These are phyloP conservation scores for Aspergillus kassunensis DNA, from an alignment of 495 filamentous ascomycete genomes.

Conservation along the genomic window DNA sequence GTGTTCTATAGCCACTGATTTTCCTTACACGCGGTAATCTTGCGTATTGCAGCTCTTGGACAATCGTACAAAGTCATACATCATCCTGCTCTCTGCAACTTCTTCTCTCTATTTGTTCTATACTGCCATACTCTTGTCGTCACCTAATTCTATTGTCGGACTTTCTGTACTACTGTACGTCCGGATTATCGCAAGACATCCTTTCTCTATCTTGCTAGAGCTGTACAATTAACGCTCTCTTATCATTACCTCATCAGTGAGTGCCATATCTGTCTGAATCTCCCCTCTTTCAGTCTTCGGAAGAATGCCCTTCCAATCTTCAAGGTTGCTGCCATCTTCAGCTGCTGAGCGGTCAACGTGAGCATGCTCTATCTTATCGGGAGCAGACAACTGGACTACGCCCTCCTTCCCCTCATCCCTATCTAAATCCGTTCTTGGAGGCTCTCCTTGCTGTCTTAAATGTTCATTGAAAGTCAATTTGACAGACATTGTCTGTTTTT, in stretches of 20 bases:
- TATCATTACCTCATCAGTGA: conserved; percentile 11
- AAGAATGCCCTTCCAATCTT: background rate
- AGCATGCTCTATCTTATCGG: conserved; percentile 11
- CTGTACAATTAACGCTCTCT: background rate
- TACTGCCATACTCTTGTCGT: background rate
- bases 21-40: conserved; percentile 5
- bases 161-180: background rate
- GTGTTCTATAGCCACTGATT: conserved; percentile 19
- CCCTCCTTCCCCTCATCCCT: background rate
- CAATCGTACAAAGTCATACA: conserved; percentile 29
- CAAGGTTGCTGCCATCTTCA: conserved; percentile 4
- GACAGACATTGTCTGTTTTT: too few species aligned
- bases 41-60: background rate
- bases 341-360: conserved; percentile 1
- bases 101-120: conserved; percentile 19
- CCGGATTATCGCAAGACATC: background rate
- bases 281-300: background rate
- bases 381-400: background rate
- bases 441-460: too few species aligned
- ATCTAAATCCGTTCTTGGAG: background rate
- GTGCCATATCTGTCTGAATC: background rate
- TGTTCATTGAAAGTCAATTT: too few species aligned
- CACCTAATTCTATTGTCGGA: background rate
- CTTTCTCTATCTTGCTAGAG: background rate
- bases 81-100: conserved; percentile 25